These are phyloP conservation scores for Hibiscus syriacus DNA, from an alignment of 345 rosid species.

Conservation along the genomic window DNA sequence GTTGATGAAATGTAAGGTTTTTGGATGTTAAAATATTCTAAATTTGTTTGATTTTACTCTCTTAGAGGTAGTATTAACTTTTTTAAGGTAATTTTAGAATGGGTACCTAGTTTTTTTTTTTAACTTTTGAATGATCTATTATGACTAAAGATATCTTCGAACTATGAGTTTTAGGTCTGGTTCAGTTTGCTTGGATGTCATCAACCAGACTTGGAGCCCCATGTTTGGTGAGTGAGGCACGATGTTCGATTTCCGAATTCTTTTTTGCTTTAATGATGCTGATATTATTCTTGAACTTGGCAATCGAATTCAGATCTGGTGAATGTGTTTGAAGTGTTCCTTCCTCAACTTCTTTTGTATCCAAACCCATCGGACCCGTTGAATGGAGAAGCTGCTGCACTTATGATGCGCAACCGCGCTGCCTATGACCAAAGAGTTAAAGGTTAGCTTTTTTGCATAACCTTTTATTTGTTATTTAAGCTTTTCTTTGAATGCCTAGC, in stretches of 20 bases:
- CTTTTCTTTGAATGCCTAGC: background rate
- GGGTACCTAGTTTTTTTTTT: no score
- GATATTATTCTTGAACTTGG: slow-evolving; percentile 2
- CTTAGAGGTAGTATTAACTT: background rate
- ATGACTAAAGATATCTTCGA: background rate
- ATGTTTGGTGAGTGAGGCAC: slow-evolving; percentile 65
- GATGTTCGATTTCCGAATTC: slow-evolving; percentile 5
- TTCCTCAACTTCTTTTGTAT: slow-evolving; percentile 96
- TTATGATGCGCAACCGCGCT: slow-evolving; percentile 85
- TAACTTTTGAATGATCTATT: slow-evolving; percentile 1
- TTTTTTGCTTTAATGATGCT: slow-evolving; percentile 2
- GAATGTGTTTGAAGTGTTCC: slow-evolving; percentile 92
- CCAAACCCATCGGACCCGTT: slow-evolving; percentile 96
- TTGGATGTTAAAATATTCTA: background rate
- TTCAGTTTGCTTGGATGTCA: slow-evolving; percentile 94
- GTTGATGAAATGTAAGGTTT: slow-evolving; percentile 90
- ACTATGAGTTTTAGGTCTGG: slow-evolving; percentile 69
- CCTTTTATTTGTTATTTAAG: background rate
- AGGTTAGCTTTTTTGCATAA: slow-evolving; percentile 38
- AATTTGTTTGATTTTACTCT: slow-evolving; percentile 11
- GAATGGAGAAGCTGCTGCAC: slow-evolving; percentile 95
- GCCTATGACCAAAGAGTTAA: slow-evolving; percentile 79
- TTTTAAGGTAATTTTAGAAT: background rate
- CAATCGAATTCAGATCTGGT: slow-evolving; percentile 62
- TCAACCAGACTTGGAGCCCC: slow-evolving; percentile 98